phyloP scores from a whole-genome alignment of 768 basidiomycete species.

The Baorangia bicolor region DNA sequence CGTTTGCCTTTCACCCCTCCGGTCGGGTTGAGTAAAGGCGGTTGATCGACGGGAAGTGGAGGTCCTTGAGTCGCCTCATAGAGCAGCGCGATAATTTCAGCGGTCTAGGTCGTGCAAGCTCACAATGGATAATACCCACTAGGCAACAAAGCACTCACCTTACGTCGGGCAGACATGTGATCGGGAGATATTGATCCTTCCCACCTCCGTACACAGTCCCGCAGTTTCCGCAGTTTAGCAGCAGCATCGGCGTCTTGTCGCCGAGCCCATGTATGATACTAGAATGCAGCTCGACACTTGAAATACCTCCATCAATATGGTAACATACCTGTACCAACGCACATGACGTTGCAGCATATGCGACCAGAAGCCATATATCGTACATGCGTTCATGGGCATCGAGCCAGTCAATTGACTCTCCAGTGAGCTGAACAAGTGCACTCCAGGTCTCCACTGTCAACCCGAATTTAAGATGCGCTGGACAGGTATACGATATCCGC shows the following conservation, averaged over 20 bases:
- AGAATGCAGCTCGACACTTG: slow-evolving; percentile 9
- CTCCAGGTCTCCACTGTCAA: slow-evolving; percentile 82
- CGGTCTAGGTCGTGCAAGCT: slow-evolving; percentile 52
- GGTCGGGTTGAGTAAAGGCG: slow-evolving; percentile 75
- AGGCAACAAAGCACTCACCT: slow-evolving; percentile 46
- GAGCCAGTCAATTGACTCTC: slow-evolving; percentile 88
- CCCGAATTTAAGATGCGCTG: slow-evolving; percentile 84
- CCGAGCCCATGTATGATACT: slow-evolving; percentile 95
- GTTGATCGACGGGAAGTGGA: slow-evolving; percentile 49
- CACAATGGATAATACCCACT: background rate
- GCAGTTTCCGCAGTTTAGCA: slow-evolving; percentile 70
- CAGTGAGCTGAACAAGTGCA: slow-evolving; percentile 66
- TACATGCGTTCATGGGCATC: slow-evolving; percentile 76
- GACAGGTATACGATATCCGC: slow-evolving; percentile 92
- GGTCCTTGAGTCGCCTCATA: slow-evolving; percentile 93
- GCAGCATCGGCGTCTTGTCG: slow-evolving; percentile 75
- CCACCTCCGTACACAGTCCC: slow-evolving; percentile 86
- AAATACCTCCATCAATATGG: background rate
- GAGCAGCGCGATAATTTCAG: slow-evolving; percentile 88
- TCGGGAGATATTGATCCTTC: slow-evolving; percentile 84
- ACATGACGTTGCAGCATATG: slow-evolving; percentile 86
- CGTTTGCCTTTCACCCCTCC: slow-evolving; percentile 62
- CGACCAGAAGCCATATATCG: slow-evolving; percentile 84
- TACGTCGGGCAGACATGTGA: slow-evolving; percentile 92
- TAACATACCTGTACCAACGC: slow-evolving; percentile 81